These are phyloP conservation scores for Albophoma yamanashiensis DNA, from an alignment of 2,329 filamentous ascomycete species.

Conservation along the genomic window DNA sequence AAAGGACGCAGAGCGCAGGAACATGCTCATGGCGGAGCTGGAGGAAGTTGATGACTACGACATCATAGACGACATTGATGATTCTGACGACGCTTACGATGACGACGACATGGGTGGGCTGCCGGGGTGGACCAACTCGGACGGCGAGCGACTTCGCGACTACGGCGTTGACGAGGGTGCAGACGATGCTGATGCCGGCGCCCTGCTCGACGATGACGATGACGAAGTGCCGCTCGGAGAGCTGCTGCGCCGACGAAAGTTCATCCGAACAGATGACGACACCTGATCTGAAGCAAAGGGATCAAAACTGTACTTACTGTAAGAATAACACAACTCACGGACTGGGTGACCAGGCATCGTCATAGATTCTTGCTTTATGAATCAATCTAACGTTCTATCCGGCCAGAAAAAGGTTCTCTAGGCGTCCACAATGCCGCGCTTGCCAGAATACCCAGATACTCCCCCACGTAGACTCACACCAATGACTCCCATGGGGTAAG, in stretches of 20 bases:
- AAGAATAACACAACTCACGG: background rate
- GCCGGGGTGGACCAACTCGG: constrained; percentile 60
- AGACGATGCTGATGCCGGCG: constrained; percentile 27
- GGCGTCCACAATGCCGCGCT: background rate
- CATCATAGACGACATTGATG: constrained; percentile 41
- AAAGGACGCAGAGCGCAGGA: constrained; percentile 30
- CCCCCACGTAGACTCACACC: background rate
- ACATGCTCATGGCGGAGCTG: constrained; percentile 34
- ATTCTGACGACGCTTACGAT: constrained; percentile 28
- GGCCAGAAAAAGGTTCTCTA: background rate
- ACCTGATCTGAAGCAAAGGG: constrained; percentile 12
- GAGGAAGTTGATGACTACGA: constrained; percentile 49
- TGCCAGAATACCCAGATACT: background rate
- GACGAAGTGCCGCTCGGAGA: constrained; percentile 58
- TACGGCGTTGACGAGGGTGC: constrained; percentile 72
- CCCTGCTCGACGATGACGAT: constrained; percentile 18
- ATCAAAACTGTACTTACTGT: background rate
- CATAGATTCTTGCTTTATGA: background rate
- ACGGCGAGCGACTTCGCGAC: constrained; percentile 64
- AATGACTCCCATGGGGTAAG: background rate
- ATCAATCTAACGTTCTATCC: background rate
- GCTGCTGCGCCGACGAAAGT: constrained; percentile 47
- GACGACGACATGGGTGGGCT: constrained; percentile 11
- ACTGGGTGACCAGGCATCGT: background rate
- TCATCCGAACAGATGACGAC: constrained; percentile 18